phyloP scores from a whole-genome alignment of 2,329 filamentous ascomycete genomes.

The Onygenales sp. region DNA sequence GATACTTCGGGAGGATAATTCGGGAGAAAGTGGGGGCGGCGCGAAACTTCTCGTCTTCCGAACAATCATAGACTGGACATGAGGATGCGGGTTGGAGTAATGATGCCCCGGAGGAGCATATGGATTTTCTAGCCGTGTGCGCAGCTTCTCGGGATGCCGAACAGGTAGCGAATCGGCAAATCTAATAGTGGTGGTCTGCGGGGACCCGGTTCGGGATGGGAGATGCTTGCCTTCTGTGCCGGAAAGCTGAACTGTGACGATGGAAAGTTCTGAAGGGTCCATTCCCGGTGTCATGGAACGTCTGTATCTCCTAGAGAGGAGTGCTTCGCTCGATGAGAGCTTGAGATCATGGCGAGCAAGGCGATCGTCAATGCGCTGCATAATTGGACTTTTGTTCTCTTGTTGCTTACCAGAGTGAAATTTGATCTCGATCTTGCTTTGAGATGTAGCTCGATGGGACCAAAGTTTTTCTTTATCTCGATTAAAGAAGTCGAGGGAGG shows the following conservation, averaged over 20 bases:
- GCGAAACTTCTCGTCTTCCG: background rate
- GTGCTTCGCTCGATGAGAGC: background rate
- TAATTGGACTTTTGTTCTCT: background rate
- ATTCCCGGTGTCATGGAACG: background rate
- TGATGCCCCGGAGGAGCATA: background rate
- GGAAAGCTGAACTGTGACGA: background rate
- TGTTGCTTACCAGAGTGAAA: background rate
- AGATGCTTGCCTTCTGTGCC: background rate
- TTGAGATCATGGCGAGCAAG: slow-evolving; percentile 1
- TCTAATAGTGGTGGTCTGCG: slow-evolving; percentile 2
- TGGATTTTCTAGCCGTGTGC: background rate
- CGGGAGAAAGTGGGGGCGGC: background rate
- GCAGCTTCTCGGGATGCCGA: background rate
- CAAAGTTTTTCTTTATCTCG: background rate
- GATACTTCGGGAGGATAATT: background rate
- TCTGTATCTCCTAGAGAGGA: slow-evolving; percentile 1
- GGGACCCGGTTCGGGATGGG: background rate
- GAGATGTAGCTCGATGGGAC: background rate
- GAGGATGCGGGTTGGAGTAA: background rate
- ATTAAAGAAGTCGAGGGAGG: background rate
- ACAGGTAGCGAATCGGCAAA: background rate
- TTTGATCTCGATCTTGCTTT: slow-evolving; percentile 1
- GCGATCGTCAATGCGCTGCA: slow-evolving; percentile 2
- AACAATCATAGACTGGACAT: background rate
- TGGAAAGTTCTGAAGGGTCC: background rate